These are phyloP conservation scores for Aegilops longissima DNA, from an alignment of 176 grass and related monocot species.

Conservation along the genomic window DNA sequence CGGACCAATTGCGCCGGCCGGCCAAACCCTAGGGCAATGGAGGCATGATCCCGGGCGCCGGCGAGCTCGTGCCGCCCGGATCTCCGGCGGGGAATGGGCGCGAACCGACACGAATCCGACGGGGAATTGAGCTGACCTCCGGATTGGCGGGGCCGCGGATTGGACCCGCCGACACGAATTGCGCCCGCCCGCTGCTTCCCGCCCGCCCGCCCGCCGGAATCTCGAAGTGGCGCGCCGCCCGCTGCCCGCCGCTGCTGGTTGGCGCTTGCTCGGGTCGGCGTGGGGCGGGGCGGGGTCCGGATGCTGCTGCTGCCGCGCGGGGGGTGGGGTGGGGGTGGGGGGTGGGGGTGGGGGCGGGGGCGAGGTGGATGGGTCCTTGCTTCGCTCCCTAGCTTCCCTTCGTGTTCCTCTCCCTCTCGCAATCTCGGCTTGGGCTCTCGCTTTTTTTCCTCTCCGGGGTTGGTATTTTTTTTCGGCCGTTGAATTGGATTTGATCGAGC, in stretches of 20 bases:
- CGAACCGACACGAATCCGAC: slow-evolving; percentile 35
- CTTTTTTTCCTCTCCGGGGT: background rate
- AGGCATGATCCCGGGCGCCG: slow-evolving; percentile 44
- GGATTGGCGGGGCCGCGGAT: background rate
- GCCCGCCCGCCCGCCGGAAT: no score
- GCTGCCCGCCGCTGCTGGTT: background rate
- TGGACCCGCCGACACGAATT: slow-evolving; percentile 40
- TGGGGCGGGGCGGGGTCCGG: slow-evolving; percentile 25
- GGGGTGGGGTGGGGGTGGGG: background rate
- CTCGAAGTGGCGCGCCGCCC: background rate
- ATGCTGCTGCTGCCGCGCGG: slow-evolving; percentile 24
- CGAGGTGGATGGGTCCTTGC: slow-evolving; percentile 33
- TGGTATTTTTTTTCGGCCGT: slow-evolving; percentile 39
- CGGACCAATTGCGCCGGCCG: slow-evolving; percentile 31
- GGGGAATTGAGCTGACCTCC: slow-evolving; percentile 59
- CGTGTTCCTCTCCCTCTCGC: slow-evolving; percentile 38
- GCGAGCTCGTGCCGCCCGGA: slow-evolving; percentile 31
- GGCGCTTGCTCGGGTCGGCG: slow-evolving; percentile 22
- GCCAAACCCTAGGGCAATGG: slow-evolving; percentile 68
- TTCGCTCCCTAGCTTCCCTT: slow-evolving; percentile 19
- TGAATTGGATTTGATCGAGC: slow-evolving; percentile 68
- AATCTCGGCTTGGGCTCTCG: slow-evolving; percentile 40
- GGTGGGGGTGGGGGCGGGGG: slow-evolving; percentile 3
- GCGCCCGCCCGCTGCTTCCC: background rate
- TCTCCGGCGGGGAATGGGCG: slow-evolving; percentile 26